Evolutionary conservation across 2,329 filamentous ascomycete genomes (phyloP).

Genomic region (Talaromyces sp.): DNA sequence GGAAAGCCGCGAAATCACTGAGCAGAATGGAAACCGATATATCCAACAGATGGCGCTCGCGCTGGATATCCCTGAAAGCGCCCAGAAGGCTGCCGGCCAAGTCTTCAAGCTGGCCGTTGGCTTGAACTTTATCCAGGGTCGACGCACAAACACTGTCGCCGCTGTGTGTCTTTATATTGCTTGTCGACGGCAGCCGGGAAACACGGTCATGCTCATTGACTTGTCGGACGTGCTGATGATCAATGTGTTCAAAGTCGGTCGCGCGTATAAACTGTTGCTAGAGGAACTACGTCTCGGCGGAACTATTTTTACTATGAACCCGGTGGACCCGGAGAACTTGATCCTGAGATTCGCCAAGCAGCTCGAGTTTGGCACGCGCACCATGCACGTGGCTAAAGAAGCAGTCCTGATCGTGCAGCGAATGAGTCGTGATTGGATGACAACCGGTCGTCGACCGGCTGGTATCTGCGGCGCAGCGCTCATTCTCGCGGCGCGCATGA

Average conservation of each 20-base stretch:
- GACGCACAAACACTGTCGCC: slow-evolving; percentile 75
- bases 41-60: slow-evolving; percentile 37
- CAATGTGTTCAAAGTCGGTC: slow-evolving; percentile 88
- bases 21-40: slow-evolving; percentile 38
- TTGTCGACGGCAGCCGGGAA: slow-evolving; percentile 70
- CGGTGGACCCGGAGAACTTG: slow-evolving; percentile 80
- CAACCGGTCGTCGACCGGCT: slow-evolving; percentile 84
- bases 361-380: slow-evolving; percentile 80
- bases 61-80: slow-evolving; percentile 48
- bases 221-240: slow-evolving; percentile 77
- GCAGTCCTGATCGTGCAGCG: slow-evolving; percentile 81
- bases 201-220: slow-evolving; percentile 90
- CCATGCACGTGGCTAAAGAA: slow-evolving; percentile 78
- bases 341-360: slow-evolving; percentile 87
- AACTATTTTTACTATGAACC: slow-evolving; percentile 64
- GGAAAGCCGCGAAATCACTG: slow-evolving; percentile 45
- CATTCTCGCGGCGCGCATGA: slow-evolving; percentile 92
- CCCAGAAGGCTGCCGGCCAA: slow-evolving; percentile 61
- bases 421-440: slow-evolving; percentile 98
- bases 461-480: slow-evolving; percentile 92
- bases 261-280: slow-evolving; percentile 79
- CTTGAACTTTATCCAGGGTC: slow-evolving; percentile 77
- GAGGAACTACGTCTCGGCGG: slow-evolving; percentile 48
- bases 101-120: slow-evolving; percentile 71
- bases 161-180: slow-evolving; percentile 89